These are phyloP conservation scores for Naganishia sp. DNA, from an alignment of 1,284 basidiomycete species.

Conservation along the genomic window DNA sequence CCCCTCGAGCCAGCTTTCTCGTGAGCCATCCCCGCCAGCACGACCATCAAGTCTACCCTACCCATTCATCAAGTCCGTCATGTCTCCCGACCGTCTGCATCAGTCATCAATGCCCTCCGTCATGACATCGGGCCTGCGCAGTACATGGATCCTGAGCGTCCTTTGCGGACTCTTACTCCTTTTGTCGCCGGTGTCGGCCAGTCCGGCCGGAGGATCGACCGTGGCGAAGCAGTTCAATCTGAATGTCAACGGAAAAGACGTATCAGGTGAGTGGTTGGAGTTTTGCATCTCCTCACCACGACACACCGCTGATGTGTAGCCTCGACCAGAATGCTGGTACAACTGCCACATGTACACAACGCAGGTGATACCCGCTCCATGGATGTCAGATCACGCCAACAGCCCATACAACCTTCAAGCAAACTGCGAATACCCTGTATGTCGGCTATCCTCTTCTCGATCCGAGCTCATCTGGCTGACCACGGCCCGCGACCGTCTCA, in stretches of 20 bases:
- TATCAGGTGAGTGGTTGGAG: constrained; percentile 6
- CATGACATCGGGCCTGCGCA: background rate
- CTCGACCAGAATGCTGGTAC: constrained; percentile 1
- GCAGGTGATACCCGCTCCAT: constrained; percentile 6
- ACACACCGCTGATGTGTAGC: background rate
- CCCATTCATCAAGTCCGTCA: constrained; percentile 2
- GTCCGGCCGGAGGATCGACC: background rate
- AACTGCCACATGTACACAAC: constrained; percentile 12
- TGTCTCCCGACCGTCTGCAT: background rate
- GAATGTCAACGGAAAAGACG: constrained; percentile 5
- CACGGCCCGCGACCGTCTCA: too few species aligned
- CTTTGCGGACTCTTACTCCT: background rate
- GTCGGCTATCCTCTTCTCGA: background rate
- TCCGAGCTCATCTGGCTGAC: too few species aligned
- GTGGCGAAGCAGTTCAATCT: constrained; percentile 18
- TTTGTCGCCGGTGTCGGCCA: background rate
- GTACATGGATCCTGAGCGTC: background rate
- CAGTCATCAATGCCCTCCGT: background rate
- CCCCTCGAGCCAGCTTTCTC: too few species aligned
- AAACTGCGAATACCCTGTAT: constrained; percentile 21
- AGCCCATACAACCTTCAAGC: background rate
- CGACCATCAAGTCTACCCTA: background rate
- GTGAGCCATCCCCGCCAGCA: background rate
- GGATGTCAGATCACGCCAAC: constrained; percentile 4
- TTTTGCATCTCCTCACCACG: background rate